Percentiles rank a stretch among this genome's conserved stretches.
Evolutionary conservation across 768 basidiomycete species (phyloP).

Genomic region (Boletus huronensis): DNA sequence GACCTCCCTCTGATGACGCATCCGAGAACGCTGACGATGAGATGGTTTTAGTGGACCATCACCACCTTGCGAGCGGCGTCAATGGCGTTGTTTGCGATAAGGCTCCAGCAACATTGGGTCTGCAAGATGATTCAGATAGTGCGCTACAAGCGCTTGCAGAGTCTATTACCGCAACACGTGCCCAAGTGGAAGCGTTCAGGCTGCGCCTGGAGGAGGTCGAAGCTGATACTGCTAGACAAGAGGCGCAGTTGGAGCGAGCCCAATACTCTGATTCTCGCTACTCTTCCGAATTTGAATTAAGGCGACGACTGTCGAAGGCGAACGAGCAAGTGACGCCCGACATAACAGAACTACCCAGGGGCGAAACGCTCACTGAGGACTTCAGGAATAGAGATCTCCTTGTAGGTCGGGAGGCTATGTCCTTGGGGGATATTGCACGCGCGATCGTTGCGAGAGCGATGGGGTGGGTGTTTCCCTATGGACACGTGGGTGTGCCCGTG

Average conservation of each 20-base stretch:
- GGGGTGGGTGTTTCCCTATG: conserved; percentile 26
- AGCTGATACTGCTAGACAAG: conserved; percentile 16
- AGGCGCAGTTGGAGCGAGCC: conserved; percentile 3
- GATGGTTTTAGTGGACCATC: neutral
- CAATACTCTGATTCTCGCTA: neutral
- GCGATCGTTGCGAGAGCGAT: conserved; percentile 15
- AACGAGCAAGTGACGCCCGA: neutral
- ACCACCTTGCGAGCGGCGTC: neutral
- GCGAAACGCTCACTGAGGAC: neutral
- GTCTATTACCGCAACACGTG: conserved; percentile 24
- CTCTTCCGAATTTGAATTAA: neutral
- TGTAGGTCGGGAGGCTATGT: conserved; percentile 4
- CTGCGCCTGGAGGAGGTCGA: conserved; percentile 29
- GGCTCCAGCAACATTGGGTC: neutral
- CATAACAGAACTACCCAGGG: neutral
- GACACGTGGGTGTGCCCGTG: neutral
- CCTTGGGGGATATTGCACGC: conserved; percentile 10
- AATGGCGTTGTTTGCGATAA: neutral
- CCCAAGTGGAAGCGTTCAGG: conserved; percentile 23
- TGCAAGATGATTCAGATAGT: conserved; percentile 3
- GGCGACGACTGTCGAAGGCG: neutral
- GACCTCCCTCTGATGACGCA: neutral
- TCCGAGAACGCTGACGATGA: neutral
- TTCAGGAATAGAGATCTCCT: neutral
- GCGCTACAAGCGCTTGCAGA: conserved; percentile 18